phyloP scores from a whole-genome alignment of 495 filamentous ascomycete genomes.

The Sabuloglossum arenarium region DNA sequence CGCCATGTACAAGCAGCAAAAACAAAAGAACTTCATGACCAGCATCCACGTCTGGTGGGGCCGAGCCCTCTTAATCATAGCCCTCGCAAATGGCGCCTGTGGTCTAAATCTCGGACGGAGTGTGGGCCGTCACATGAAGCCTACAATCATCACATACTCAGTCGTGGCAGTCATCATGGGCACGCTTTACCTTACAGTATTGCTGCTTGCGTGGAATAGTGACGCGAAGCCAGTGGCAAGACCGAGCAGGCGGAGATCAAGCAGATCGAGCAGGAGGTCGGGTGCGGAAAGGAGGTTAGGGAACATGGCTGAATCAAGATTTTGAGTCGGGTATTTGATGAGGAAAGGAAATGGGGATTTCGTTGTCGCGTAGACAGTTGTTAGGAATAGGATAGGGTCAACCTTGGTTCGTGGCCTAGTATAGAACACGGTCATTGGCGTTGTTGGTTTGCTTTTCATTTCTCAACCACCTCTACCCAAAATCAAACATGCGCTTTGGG shows the following conservation, averaged over 20 bases:
- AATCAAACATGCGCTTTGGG: too few relatives aligned
- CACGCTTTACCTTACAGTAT: neutral
- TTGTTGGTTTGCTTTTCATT: too few relatives aligned
- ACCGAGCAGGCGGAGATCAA: neutral
- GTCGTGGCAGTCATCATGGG: neutral
- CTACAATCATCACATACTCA: neutral
- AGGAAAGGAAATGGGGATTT: neutral
- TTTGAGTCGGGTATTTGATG: neutral
- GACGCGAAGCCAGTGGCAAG: neutral
- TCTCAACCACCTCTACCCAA: too few relatives aligned
- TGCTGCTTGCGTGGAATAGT: neutral
- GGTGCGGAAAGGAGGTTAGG: neutral
- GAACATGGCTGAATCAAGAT: neutral
- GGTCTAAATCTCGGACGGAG: neutral
- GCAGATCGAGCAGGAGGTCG: too few relatives aligned
- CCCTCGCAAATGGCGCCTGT: conserved; percentile 17
- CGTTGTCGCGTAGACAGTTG: too few relatives aligned
- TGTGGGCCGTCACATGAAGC: neutral
- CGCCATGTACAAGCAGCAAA: conserved; percentile 25
- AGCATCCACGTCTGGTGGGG: conserved; percentile 52
- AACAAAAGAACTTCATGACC: conserved; percentile 30
- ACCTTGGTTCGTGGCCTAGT: too few relatives aligned
- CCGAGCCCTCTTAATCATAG: conserved; percentile 36
- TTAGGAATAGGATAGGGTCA: too few relatives aligned
- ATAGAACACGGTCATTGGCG: too few relatives aligned